phyloP scores from a whole-genome alignment of 345 rosid genomes.

The Arabidopsis suecica region DNA sequence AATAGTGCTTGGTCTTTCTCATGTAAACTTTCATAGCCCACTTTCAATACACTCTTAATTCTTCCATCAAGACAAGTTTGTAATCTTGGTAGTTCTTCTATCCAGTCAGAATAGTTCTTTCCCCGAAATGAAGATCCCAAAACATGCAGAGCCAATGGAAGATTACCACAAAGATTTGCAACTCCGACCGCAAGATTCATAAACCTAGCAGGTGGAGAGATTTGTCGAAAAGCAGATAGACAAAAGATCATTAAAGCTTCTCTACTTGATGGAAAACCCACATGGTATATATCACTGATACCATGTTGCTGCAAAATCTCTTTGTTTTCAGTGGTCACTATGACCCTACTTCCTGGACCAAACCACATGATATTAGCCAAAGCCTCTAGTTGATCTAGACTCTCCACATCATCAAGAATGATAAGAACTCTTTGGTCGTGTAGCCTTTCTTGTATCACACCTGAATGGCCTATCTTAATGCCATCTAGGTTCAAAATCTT shows the following conservation, averaged over 20 bases:
- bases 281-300: not conserved
- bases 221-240: not conserved
- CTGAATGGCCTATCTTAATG: not conserved
- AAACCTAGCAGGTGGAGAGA: constrained; percentile 48
- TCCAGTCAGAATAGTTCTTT: not conserved
- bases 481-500: not conserved
- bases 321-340: constrained; percentile 2
- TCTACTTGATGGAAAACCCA: not conserved
- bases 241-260: not conserved
- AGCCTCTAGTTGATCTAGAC: not conserved
- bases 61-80: not conserved
- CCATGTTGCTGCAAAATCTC: not conserved
- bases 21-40: constrained; percentile 38
- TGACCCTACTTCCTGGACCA: not conserved
- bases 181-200: not conserved
- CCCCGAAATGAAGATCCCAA: not conserved
- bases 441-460: not conserved
- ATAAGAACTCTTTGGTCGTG: not conserved
- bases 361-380: not conserved
- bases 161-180: not conserved
- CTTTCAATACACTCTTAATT: constrained; percentile 7
- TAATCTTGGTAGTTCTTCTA: not conserved
- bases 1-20: constrained; percentile 24
- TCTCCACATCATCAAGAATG: not conserved
- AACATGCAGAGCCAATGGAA: not conserved